Percentiles rank a stretch among this genome's conserved stretches.
Evolutionary conservation across 2,329 filamentous ascomycete species (phyloP).

Genomic region (Mycosphaerella sp.): DNA sequence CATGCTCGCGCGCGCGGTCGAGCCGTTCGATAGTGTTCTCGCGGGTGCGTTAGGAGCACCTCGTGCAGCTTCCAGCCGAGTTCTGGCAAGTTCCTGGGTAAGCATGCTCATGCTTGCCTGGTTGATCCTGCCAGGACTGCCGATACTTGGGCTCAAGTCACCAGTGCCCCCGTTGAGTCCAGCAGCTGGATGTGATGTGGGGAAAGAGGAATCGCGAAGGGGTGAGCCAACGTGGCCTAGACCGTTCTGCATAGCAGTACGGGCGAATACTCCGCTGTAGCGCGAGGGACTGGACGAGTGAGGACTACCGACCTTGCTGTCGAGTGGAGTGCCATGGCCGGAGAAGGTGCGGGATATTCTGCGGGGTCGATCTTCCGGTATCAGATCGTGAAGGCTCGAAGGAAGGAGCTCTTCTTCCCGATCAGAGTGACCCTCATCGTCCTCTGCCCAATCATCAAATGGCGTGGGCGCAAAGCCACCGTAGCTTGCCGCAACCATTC

Average conservation of each 20-base stretch:
- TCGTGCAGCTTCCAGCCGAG: slow-evolving; percentile 34
- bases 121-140: slow-evolving; percentile 49
- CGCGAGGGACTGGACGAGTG: slow-evolving; percentile 56
- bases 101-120: slow-evolving; percentile 57
- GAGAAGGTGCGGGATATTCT: slow-evolving; percentile 49
- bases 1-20: slow-evolving; percentile 17
- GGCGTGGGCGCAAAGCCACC: slow-evolving; percentile 37
- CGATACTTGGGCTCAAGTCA: slow-evolving; percentile 40
- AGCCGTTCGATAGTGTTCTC: slow-evolving; percentile 21
- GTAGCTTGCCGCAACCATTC: slow-evolving; percentile 57
- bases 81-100: slow-evolving; percentile 46
- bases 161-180: slow-evolving; percentile 16
- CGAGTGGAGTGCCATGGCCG: slow-evolving; percentile 35
- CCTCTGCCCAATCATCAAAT: slow-evolving; percentile 49
- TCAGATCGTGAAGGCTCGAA: slow-evolving; percentile 57
- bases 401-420: slow-evolving; percentile 91
- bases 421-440: slow-evolving; percentile 56
- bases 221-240: slow-evolving; percentile 59
- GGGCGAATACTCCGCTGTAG: slow-evolving; percentile 52
- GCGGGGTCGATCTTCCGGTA: slow-evolving; percentile 56
- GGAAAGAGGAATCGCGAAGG: slow-evolving; percentile 48
- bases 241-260: slow-evolving; percentile 33
- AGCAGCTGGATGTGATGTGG: slow-evolving; percentile 20
- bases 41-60: slow-evolving; percentile 15
- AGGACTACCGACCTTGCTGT: slow-evolving; percentile 47